Evolutionary conservation across 1,284 basidiomycete genomes (phyloP), one percentile per base, ranked within the genome.

Genomic region (Pisolithus thermaeus): DNA sequence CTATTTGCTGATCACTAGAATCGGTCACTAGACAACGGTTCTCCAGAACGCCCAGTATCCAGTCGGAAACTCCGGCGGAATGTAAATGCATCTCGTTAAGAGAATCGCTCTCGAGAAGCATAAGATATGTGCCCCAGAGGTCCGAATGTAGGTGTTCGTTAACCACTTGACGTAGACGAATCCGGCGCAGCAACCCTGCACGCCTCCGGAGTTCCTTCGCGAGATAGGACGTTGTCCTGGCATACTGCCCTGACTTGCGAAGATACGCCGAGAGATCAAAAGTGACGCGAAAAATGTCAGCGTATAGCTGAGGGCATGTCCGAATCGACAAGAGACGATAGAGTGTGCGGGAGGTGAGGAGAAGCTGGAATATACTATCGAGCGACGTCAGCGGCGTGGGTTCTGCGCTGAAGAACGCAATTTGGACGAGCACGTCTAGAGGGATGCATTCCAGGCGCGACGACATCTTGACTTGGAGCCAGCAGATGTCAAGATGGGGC

Each of bases 251-350:
- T 27, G 65, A 56, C 14, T 77, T 61, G 18, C 78, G 70, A 49
- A 62, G 56, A n/a, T 67, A 61, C 1, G 73, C 70, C 0, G 56
- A 59, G n/a, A 66, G 58, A 60, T 85, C 83, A 56, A 85, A 87
- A 50, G 70, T 73, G 20, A 65, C 62, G 14, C 71, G 70, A 61
- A 83, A 89, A 5, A 87, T 71, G 50, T 70, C 64, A 7, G 83
- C 81, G 60, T 87, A 88, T 36, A 88, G 71, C 46, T 80, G 73
- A 0, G 84, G 78, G 47, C 78, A 80, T 20, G 66, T 56, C 9
- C 60, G 55, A 49, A 73, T 48, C 52, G 69, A 70, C 12, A 87
- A 71, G 4, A 71, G 62, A 25, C 65, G 61, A 49, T 80, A 66
- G 12, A 85, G 59, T 0, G 66, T 61, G 1, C 73, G 74, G 50